Evolutionary conservation across 495 filamentous ascomycete genomes (phyloP).

Genomic region (Chaetomidium leptoderma): DNA sequence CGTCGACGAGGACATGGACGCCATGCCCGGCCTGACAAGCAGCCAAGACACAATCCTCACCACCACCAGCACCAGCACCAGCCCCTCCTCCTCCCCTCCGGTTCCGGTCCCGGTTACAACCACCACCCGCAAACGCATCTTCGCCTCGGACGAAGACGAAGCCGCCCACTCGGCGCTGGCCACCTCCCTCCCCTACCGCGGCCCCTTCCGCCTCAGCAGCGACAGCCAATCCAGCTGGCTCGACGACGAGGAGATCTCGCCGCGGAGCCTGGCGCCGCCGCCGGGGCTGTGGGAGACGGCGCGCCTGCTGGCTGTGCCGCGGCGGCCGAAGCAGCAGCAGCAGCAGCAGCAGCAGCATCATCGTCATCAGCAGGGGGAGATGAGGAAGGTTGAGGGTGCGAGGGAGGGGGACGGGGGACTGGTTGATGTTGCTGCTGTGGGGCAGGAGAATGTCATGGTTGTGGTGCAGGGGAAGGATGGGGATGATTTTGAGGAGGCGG

Average conservation of each 20-base stretch:
- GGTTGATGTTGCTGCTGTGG: not conserved
- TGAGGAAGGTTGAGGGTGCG: not conserved
- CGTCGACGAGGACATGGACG: slow-evolving; percentile 16
- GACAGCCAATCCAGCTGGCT: slow-evolving; percentile 18
- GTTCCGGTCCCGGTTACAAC: not conserved
- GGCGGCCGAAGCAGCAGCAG: slow-evolving; percentile 19
- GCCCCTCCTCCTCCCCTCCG: not conserved
- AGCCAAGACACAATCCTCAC: slow-evolving; percentile 39
- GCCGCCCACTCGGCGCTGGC: not conserved
- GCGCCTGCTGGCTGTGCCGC: slow-evolving; percentile 41
- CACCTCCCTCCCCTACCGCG: slow-evolving; percentile 11
- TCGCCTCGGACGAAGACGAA: slow-evolving; percentile 28
- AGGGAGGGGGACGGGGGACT: not conserved
- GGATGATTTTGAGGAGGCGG: slow-evolving; percentile 51
- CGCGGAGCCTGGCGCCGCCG: slow-evolving; percentile 32
- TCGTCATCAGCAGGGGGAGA: too few species aligned
- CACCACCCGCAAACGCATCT: slow-evolving; percentile 39
- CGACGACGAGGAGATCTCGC: slow-evolving; percentile 37
- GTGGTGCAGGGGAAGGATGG: slow-evolving; percentile 25
- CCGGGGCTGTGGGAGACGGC: slow-evolving; percentile 20
- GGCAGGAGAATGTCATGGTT: slow-evolving; percentile 35
- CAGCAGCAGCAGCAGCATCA: too few species aligned
- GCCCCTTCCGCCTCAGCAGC: slow-evolving; percentile 19
- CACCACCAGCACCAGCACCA: slow-evolving; percentile 19
- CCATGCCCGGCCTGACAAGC: slow-evolving; percentile 36